Evolutionary conservation across 768 basidiomycete species (phyloP), one percentile per base, ranked within the genome.

Genomic region (Paxillus rubicundulus): DNA sequence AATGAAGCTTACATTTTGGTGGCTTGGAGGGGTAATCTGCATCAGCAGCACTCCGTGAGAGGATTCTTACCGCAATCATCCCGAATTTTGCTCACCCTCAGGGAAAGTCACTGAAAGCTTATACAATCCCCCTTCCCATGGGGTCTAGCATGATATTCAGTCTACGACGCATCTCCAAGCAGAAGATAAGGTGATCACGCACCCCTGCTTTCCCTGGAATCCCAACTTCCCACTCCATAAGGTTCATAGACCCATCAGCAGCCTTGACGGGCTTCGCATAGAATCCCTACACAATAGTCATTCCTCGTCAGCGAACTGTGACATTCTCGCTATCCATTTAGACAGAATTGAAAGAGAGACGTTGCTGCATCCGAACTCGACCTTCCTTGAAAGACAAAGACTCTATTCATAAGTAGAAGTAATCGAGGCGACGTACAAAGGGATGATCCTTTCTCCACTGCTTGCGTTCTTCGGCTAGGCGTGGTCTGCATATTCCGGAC

Each of bases 371-470:
- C 33, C 49, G 10, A 41, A 39, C 44, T 46, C 38, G 17, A 45
- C 37, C 20, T 24, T 24, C 28, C 28, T 32, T 32, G 30, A 33
- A 43, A 45, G 24, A 24, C 47, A 47, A 49, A 41, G 30, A 51
- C 38, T 49, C 40, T 45, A 34, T n/a, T 34, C 30, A 20, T 32
- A 48, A 47, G 45, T 20, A 51, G 34, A 48, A 28, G 34, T n/a
- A 17, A 39, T 39, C 2, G 41, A 46, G 33, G 9, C 36, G 51
- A 81, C 92, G 74, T 71, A 98, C 97, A 62, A 96, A 98, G 28
- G 97, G 97, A 72, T 99, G 97, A 61, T 98, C 97, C 72, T 95
- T 98, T 53, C 97, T 75, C 97, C 97, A 99, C 65, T 95, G 92
- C 74, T 99, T 99, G 65, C 97, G 85, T 72, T 99, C 97, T 72